Evolutionary conservation across 2,329 filamentous ascomycete genomes (phyloP).

Genomic region (Lecanosticta acicola): DNA sequence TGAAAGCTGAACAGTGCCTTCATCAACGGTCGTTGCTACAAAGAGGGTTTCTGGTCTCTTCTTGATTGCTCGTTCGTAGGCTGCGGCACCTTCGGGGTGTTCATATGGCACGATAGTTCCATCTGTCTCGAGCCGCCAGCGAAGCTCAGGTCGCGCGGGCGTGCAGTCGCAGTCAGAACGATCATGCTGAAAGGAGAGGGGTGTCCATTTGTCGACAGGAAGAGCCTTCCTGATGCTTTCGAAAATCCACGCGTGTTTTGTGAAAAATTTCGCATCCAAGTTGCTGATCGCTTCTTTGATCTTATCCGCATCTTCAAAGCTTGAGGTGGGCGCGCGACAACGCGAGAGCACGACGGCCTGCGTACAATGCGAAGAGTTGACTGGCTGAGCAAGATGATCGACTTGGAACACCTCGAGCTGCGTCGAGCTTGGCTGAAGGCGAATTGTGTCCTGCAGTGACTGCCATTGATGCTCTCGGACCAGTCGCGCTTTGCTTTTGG

Average conservation of each 20-base stretch:
- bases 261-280: conserved; percentile 4
- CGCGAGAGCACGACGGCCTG: not conserved
- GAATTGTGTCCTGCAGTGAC: not conserved
- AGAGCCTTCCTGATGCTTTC: conserved; percentile 25
- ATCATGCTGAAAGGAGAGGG: too few relatives aligned
- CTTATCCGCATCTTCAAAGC: not conserved
- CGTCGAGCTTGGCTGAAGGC: not conserved
- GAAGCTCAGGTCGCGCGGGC: conserved; percentile 34
- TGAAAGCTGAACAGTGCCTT: conserved; percentile 2
- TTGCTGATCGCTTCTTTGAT: not conserved
- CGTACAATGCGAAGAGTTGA: not conserved
- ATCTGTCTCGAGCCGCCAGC: conserved; percentile 34
- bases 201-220: conserved; percentile 16
- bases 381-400: too few relatives aligned
- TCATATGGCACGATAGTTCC: conserved; percentile 44
- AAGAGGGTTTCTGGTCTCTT: conserved; percentile 35
- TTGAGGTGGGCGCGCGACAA: not conserved
- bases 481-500: not conserved
- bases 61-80: conserved; percentile 50
- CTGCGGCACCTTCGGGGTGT: conserved; percentile 45
- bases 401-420: not conserved
- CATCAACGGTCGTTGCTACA: conserved; percentile 4
- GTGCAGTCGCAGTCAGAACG: conserved; percentile 35
- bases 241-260: conserved; percentile 18
- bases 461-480: not conserved